Evolutionary conservation across 495 filamentous ascomycete species (phyloP), one percentile per base, ranked within the genome.

Genomic region (Daldinia concentrica): DNA sequence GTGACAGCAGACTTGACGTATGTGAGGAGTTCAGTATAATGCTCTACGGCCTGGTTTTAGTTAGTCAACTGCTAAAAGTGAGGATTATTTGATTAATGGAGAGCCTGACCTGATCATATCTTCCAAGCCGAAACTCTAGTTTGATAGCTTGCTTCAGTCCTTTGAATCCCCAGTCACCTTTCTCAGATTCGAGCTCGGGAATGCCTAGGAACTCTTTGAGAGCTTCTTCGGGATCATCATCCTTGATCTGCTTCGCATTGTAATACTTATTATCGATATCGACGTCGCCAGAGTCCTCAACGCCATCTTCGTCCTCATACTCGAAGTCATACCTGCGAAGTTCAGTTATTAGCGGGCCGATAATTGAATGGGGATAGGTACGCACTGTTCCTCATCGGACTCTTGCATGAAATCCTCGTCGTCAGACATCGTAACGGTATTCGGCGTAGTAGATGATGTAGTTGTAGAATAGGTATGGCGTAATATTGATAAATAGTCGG

Each of bases 241-340:
- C 86, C 82, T 99, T 99, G 81, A 96, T 90, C 80, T 97, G 94
- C 83, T 99, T 99, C 27, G 95, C 95, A 82, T 97, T 98, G 86
- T 98, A 99, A 83, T 99, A 99, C 82, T 97, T 97, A 84, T 99
- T 99, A 79, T 98, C 96, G 76, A 98, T 94, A 64, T 95, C 94
- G 72, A 98, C 91, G 79, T 97, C 92, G 22, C 91, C 92, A 39
- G 85, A 87, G 51, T 97, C 91, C 50, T 97, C 93, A 17, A n/a
- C 51, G 17, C 94, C 95, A 68, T 96, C 94, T 66, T 92, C 90
- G 76, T 95, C 88, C 43, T 89, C 92, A 80, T 98, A 98, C 69
- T 99, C 95, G 77, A 98, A 98, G 80, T 98, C 95, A 48, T 79
- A 89, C 90, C 43, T 48, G 9, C 19, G 19, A 22, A 48, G 22